Evolutionary conservation across 2,329 filamentous ascomycete genomes (phyloP).

Genomic region (Xylaria polymorpha): DNA sequence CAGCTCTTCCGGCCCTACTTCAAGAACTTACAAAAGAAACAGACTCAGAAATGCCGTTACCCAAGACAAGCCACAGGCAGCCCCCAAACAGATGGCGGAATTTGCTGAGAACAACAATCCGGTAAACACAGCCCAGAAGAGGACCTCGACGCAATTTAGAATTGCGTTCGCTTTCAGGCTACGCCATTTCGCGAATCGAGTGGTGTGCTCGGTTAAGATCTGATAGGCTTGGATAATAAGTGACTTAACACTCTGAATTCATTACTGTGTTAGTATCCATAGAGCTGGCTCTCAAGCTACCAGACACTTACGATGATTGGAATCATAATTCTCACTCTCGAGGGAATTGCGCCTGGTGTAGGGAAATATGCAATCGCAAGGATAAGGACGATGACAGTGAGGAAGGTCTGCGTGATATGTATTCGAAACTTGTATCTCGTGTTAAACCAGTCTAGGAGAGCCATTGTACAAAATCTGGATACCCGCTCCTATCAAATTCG

Average conservation of each 20-base stretch:
- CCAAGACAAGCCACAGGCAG: slow-evolving; percentile 4
- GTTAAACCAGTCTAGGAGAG: slow-evolving; percentile 1
- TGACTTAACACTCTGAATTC: slow-evolving; percentile 3
- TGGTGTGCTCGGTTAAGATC: background rate
- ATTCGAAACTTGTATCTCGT: background rate
- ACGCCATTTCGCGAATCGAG: background rate
- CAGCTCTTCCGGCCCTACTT: too few species aligned
- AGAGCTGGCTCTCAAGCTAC: too few species aligned
- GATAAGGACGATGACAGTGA: background rate
- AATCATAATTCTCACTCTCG: slow-evolving; percentile 5
- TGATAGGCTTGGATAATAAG: slow-evolving; percentile 12
- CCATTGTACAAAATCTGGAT: background rate
- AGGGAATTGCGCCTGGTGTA: background rate
- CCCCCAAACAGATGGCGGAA: background rate
- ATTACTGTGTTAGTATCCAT: background rate
- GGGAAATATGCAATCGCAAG: slow-evolving; percentile 4
- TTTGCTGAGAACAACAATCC: background rate
- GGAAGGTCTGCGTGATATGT: background rate
- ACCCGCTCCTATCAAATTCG: background rate
- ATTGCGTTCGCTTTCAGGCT: slow-evolving; percentile 9
- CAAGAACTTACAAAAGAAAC: background rate
- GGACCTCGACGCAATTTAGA: slow-evolving; percentile 5
- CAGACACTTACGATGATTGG: background rate
- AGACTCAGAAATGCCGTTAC: background rate
- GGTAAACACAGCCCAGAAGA: slow-evolving; percentile 7